Conservation (phyloP, 768 basidiomycete species). For the Pulveroboletus sp. region DNA sequence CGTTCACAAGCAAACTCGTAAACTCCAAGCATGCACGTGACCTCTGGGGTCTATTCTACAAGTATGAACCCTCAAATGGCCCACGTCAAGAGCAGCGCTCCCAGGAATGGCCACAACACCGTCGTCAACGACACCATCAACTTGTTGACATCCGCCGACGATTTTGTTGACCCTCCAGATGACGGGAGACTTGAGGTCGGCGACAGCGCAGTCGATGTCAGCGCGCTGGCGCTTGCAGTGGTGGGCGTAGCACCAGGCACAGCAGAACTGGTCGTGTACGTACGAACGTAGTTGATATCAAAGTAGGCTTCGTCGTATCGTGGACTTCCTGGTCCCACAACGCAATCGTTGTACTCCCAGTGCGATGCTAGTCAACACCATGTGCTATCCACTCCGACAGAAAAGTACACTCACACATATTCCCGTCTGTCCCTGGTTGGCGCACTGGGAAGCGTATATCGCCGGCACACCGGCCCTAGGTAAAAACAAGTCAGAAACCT, state of each 20-base stretch:
- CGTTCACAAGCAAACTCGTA: too few species aligned
- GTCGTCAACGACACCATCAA: not conserved
- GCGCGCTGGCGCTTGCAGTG: too few species aligned
- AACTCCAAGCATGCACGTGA: too few species aligned
- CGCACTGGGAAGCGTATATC: conserved; percentile 42
- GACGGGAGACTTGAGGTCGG: not conserved
- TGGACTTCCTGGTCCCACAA: conserved; percentile 50
- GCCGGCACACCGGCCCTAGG: conserved; percentile 46
- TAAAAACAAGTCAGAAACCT: not conserved
- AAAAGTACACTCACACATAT: conserved; percentile 34
- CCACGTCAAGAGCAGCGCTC: conserved; percentile 5
- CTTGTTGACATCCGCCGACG: not conserved
- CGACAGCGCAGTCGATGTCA: not conserved
- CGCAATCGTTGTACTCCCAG: conserved; percentile 47
- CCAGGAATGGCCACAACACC: not conserved
- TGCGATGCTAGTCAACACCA: not conserved
- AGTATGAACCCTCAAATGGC: not conserved
- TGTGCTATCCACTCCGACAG: not conserved
- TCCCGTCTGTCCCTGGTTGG: conserved; percentile 34
- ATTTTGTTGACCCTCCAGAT: not conserved
- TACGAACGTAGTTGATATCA: conserved; percentile 61
- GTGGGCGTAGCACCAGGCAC: conserved; percentile 7
- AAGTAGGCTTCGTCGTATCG: conserved; percentile 60
- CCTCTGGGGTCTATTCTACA: too few species aligned
- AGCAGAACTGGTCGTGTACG: conserved; percentile 39